Evolutionary conservation across 106 monocot species (phyloP), one percentile per base, ranked within the genome.

Genomic region (Alisma plantagoaquatica): DNA sequence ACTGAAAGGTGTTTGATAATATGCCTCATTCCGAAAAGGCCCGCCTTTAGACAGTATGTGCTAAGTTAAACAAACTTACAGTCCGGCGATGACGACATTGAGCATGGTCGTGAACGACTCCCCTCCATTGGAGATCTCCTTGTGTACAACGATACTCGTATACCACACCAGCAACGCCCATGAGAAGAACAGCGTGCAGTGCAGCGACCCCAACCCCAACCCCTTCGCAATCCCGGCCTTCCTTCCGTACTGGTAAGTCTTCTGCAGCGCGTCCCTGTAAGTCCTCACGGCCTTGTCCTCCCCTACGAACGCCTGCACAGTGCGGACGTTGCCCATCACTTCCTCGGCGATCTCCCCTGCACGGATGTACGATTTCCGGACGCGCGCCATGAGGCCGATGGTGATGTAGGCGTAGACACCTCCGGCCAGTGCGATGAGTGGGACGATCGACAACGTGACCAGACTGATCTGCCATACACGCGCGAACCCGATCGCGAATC

Each of bases 81-180:
- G 65, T 43, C 98, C 98, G 11, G 90, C 33, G 46, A 99, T 86
- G 69, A 99, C 90, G 20, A 99, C 98, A 66, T 99, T 99, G 50
- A 99, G 90, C 85, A 99, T 99, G 11, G 98, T 99, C 22, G 98
- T 99, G 69, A 99, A 99, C 8, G 90, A 86, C 30, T 90, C 86
- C 30, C 98, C 98, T 0, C 98, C 98, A 51, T 90, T 99, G 5
- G 98, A 46, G 31, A 99, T 86, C 4, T 47, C 48, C 71, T 80
- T 86, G 68, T 91, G 90, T 29, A 91, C 85, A 18, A 86, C 51
- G 38, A 99, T 70, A 49, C 90, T 69, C n/a, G 98, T 82, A 73
- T 65, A 99, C 98, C 98, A 99, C 16, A 80, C 69, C 19, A 99
- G 98, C 56, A 99, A 64, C 25, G 98, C 85, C 98, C 98, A 99